Percentiles rank a stretch among this genome's conserved stretches.
phyloP scores from a whole-genome alignment of 352 stramenopile genomes.

The Pythium volutum region DNA sequence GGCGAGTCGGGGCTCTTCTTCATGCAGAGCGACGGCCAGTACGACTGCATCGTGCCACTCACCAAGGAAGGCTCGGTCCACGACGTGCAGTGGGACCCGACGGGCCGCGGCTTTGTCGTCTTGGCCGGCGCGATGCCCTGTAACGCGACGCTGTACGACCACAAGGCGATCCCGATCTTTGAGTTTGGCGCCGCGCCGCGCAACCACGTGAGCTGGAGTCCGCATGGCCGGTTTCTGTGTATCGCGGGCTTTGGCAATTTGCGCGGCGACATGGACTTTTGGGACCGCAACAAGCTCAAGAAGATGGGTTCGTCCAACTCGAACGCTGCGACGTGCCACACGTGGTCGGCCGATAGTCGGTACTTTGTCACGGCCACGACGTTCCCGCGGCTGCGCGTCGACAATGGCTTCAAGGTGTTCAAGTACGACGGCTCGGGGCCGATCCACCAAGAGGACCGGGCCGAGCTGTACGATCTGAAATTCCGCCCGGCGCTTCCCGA shows the following conservation, averaged over 20 bases:
- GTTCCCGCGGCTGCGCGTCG: slow-evolving; percentile 97
- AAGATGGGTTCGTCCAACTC: slow-evolving; percentile 87
- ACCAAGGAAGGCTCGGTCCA: slow-evolving; percentile 92
- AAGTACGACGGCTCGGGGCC: slow-evolving; percentile 93
- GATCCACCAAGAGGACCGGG: slow-evolving; percentile 80
- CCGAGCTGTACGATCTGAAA: slow-evolving; percentile 84
- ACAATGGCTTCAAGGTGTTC: slow-evolving; percentile 97
- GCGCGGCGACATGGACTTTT: slow-evolving; percentile 96
- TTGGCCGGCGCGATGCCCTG: slow-evolving; percentile 94
- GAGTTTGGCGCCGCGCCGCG: slow-evolving; percentile 94
- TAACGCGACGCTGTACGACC: slow-evolving; percentile 95
- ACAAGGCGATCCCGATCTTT: slow-evolving; percentile 93
- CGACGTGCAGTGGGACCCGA: slow-evolving; percentile 94
- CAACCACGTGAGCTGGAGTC: slow-evolving; percentile 95
- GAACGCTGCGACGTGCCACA: slow-evolving; percentile 74
- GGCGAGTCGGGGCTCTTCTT: slow-evolving; percentile 96
- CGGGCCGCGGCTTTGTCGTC: slow-evolving; percentile 91
- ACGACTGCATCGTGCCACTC: slow-evolving; percentile 89
- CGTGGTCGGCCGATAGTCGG: slow-evolving; percentile 94
- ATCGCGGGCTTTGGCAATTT: slow-evolving; percentile 97
- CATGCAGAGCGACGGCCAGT: slow-evolving; percentile 89
- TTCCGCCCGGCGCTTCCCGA: slow-evolving; percentile 76
- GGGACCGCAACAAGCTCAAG: slow-evolving; percentile 95
- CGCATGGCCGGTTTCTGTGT: slow-evolving; percentile 95
- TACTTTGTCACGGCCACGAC: slow-evolving; percentile 96